phyloP scores from a whole-genome alignment of 176 grass and related monocot genomes.

The Melocanna baccifera region DNA sequence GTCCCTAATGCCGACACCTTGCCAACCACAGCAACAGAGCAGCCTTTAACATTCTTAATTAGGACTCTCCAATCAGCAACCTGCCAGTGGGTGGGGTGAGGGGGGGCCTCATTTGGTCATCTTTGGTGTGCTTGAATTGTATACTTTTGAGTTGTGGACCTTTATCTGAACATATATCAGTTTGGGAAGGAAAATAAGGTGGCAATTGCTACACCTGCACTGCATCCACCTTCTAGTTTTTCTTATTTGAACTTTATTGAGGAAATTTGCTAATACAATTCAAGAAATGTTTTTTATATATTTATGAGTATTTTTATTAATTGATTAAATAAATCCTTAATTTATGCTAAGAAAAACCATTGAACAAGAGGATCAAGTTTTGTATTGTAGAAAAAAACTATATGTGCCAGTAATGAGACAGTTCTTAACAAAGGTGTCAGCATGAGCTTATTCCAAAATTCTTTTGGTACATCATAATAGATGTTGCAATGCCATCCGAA shows the following conservation, averaged over 20 bases:
- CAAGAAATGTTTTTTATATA: not conserved
- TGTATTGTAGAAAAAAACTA: no score
- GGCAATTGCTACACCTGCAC: not conserved
- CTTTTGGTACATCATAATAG: not conserved
- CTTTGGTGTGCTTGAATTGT: conserved; percentile 17
- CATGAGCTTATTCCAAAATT: not conserved
- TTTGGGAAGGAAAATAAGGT: not conserved
- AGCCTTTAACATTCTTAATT: conserved; percentile 13
- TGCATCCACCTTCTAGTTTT: not conserved
- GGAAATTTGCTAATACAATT: not conserved
- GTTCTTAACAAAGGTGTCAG: not conserved
- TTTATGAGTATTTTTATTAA: not conserved
- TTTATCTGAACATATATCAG: not conserved
- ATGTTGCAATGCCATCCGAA: no score
- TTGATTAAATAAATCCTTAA: not conserved
- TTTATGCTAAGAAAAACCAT: not conserved
- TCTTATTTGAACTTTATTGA: not conserved
- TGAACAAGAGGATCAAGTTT: not conserved
- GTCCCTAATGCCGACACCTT: conserved; percentile 28
- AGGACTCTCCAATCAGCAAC: not conserved
- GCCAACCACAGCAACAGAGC: conserved; percentile 43
- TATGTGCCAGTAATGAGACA: not conserved
- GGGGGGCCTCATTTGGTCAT: not conserved
- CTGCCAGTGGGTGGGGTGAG: not conserved
- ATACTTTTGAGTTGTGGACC: not conserved